Base-by-base conservation (phyloP, 1,284 basidiomycete species). In the Pascua guehoae region DNA sequence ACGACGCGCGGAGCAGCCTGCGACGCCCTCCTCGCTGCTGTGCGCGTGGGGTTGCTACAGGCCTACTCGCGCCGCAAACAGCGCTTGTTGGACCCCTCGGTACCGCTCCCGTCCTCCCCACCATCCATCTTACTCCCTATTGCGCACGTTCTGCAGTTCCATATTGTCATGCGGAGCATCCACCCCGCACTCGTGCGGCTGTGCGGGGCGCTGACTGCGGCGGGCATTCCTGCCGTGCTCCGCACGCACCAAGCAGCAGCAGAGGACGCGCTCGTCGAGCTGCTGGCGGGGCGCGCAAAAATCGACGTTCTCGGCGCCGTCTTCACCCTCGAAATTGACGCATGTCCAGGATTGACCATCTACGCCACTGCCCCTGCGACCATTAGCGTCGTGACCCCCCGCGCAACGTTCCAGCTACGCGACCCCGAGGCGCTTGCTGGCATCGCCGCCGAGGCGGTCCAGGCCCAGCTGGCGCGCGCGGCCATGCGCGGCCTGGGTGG, bases 1-100 rank as follows among this genome's bases (percentile, higher is more conserved):
- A 43, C 16, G 43, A 48, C 44, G 15, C 39, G 4, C 42, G 41
- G 16, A 44, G 58, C 70, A 1, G n/a, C 63, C 14, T 67, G 67
- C 47, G 73, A 75, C 48, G 48, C 66, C 0, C 49, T 74, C 12
- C 64, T 74, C 17, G 60, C 62, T 0, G 46, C 63, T 1, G 63
- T 61, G 1, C 65, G 68, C 2, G 61, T 73, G 3, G 62, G 61
- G 17, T 51, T 75, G 12, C 53, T 71, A 11, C 66, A 73, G 44
- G 41, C 63, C 1, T 67, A 71, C 42, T 63, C 64, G 0, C 57
- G 61, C 0, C 64, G 73, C 1, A 75, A 75, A 54, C 53, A 61
- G 43, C 63, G 64, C 12, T 47, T 69, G 18, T 49, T 69, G 17
- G 50, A 58, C 5, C 32, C 16, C 1, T 39, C 40, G 0, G 41